Base-by-base conservation (phyloP, 192 early-diverging fungal genomes). In the Rhizophagus clarus region DNA sequence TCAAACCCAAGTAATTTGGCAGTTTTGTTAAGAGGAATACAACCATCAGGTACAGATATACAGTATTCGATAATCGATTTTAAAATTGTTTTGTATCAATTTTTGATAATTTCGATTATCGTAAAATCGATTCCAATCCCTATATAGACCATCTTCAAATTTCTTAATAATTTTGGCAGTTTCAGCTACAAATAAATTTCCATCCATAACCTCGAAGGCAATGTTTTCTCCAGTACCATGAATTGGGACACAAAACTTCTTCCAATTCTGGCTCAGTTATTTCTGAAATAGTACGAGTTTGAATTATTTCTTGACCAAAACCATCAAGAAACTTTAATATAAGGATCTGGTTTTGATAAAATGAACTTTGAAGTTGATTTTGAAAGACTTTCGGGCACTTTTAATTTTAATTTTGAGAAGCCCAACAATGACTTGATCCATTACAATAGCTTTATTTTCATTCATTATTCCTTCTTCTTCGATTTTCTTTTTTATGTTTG, bases 171-270 rank as follows among this genome's bases (percentile, higher is more conserved):
- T 1, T 22, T 26, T 29, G 6, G 1, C 22, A 5, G 67, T 22
- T 4, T 78, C 77, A 7, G 77, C 14, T 24, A 78, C 5, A 12
- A 69, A 68, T 28, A 78, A 17, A 69, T 68, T 78, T 3, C 6
- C 20, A 20, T 78, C 66, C 7, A 49, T 28, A 69, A 69, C 60
- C 32, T 78, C 64, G 1, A 69, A 61, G 14, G 63, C 31, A 8
- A 78, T 78, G n/a, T 60, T 56, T 56, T 78, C 77, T 8, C 47
- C 49, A 29, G 26, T 1, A 60, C 28, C 5, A 29, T 69, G 67
- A 78, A 68, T 51, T 28, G 77, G 28, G 12, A 78, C 64, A 22
- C 31, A 69, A 49, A 69, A 78, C 42, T 68, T 78, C 49, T 10
- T 78, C 42, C 62, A 40, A 78, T 2, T 17, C 24, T 11, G 77